Conservation (phyloP, 2,329 filamentous ascomycete genomes). For the Gyromitra esculenta region DNA sequence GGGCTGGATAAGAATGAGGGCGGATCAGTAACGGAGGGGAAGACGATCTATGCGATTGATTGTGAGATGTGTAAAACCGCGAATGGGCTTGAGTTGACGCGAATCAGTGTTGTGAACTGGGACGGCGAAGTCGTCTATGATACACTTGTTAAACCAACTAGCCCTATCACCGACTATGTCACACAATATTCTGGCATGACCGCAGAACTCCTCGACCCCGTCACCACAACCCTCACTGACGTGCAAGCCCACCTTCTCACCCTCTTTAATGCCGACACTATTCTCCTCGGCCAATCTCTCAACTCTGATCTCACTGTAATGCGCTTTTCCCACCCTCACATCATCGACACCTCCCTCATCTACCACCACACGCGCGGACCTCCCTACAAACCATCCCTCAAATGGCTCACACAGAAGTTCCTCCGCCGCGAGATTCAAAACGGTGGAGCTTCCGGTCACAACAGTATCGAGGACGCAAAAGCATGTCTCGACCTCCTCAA, state of each 20-base stretch:
- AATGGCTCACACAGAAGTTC: constrained; percentile 87
- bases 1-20: constrained; percentile 77
- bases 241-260: constrained; percentile 80
- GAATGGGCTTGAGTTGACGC: constrained; percentile 82
- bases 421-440: constrained; percentile 88
- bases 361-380: constrained; percentile 91
- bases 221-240: constrained; percentile 84
- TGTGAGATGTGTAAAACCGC: constrained; percentile 98
- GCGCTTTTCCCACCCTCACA: constrained; percentile 86
- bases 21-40: constrained; percentile 84
- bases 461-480: constrained; percentile 90
- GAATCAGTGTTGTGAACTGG: constrained; percentile 89
- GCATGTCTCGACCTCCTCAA: constrained; percentile 93
- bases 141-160: constrained; percentile 87
- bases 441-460: constrained; percentile 75
- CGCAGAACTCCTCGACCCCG: constrained; percentile 78
- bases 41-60: constrained; percentile 82
- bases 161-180: constrained; percentile 90
- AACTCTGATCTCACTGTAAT: constrained; percentile 86
- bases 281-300: constrained; percentile 82
- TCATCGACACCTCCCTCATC: constrained; percentile 89
- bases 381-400: constrained; percentile 88
- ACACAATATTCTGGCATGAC: constrained; percentile 94
- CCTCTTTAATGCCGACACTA: constrained; percentile 76
- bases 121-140: constrained; percentile 83